Percentiles rank a stretch among this genome's conserved stretches.
Conservation (phyloP, 179 eudicot species). For the Amaranthus tricolor region DNA sequence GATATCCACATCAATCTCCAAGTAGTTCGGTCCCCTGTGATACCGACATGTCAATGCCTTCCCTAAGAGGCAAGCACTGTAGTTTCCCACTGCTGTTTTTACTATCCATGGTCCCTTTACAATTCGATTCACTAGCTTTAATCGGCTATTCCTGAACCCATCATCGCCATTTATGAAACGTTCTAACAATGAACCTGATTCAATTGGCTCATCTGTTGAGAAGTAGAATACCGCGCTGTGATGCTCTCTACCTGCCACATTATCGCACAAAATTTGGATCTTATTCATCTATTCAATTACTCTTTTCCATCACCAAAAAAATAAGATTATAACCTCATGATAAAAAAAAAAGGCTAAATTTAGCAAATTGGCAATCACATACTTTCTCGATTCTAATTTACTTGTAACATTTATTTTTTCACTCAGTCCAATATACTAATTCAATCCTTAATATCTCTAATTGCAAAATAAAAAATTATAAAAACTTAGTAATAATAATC, state of each 20-base stretch:
- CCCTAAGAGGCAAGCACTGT: slow-evolving; percentile 78
- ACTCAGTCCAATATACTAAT: too few relatives aligned
- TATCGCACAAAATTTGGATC: neutral
- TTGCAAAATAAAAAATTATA: too few relatives aligned
- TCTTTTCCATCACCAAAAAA: too few relatives aligned
- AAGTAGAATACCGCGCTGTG: slow-evolving; percentile 86
- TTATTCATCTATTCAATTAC: too few relatives aligned
- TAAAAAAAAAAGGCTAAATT: too few relatives aligned
- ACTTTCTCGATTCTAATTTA: neutral
- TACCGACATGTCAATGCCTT: slow-evolving; percentile 74
- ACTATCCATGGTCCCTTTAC: slow-evolving; percentile 93
- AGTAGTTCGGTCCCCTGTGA: slow-evolving; percentile 60
- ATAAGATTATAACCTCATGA: too few relatives aligned
- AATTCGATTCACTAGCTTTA: slow-evolving; percentile 73
- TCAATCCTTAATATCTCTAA: too few relatives aligned
- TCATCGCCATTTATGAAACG: slow-evolving; percentile 78
- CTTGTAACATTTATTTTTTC: too few relatives aligned
- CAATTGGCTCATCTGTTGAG: slow-evolving; percentile 62
- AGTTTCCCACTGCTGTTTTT: slow-evolving; percentile 71
- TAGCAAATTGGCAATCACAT: neutral
- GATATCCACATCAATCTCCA: slow-evolving; percentile 81
- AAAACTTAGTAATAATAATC: too few relatives aligned
- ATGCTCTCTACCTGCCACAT: slow-evolving; percentile 55
- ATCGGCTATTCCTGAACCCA: slow-evolving; percentile 56
- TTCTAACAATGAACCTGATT: slow-evolving; percentile 51